Evolutionary conservation across 169 alveolate genomes (phyloP).

Genomic region (Cryptosporidium meleagridis): DNA sequence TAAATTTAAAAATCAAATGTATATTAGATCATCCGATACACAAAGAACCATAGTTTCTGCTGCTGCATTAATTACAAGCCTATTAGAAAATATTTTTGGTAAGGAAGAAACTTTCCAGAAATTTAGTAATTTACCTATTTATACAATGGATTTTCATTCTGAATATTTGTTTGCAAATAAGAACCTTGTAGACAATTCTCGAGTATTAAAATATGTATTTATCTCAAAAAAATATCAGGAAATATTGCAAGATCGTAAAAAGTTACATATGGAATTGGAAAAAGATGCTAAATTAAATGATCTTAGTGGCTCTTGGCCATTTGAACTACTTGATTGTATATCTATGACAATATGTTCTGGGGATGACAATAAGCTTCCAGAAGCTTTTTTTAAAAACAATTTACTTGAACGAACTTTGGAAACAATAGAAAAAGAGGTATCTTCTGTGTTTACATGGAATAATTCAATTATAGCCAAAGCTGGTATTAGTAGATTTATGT

Average conservation of each 20-base stretch:
- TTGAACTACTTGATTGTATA: slow-evolving; percentile 41
- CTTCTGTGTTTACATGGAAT: slow-evolving; percentile 31
- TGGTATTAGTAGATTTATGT: slow-evolving; percentile 30
- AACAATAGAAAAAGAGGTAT: slow-evolving; percentile 49
- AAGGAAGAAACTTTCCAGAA: neutral
- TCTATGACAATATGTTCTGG: slow-evolving; percentile 45
- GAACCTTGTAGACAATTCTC: slow-evolving; percentile 11
- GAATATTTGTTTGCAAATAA: slow-evolving; percentile 61
- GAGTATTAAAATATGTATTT: neutral
- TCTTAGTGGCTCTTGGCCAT: slow-evolving; percentile 18
- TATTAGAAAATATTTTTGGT: slow-evolving; percentile 36
- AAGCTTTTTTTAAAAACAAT: slow-evolving; percentile 13
- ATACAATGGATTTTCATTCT: slow-evolving; percentile 33
- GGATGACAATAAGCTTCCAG: slow-evolving; percentile 10
- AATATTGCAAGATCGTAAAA: neutral
- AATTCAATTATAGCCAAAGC: neutral
- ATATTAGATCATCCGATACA: slow-evolving; percentile 39
- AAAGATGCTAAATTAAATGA: neutral
- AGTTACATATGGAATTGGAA: slow-evolving; percentile 16
- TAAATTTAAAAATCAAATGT: slow-evolving; percentile 20
- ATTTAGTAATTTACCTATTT: slow-evolving; percentile 12
- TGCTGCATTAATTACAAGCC: slow-evolving; percentile 45
- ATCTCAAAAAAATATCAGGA: neutral
- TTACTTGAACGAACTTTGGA: slow-evolving; percentile 34
- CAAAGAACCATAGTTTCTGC: slow-evolving; percentile 71